Evolutionary conservation across 2,329 filamentous ascomycete species (phyloP).

Genomic region (Ciborinia camelliae): DNA sequence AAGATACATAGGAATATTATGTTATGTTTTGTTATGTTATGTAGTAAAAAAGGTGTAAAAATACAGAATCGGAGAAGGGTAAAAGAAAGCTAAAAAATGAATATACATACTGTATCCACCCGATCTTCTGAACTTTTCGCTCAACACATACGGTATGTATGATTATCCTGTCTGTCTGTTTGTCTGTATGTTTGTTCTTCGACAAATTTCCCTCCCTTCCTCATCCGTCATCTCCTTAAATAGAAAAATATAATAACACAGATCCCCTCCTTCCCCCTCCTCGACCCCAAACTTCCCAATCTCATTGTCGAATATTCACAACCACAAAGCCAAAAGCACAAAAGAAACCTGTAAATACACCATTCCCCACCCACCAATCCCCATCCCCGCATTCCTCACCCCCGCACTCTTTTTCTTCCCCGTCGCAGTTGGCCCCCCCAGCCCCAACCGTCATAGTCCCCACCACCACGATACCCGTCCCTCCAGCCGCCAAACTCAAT

Average conservation of each 20-base stretch:
- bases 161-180: not conserved
- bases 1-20: too few relatives aligned
- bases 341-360: slow-evolving; percentile 13
- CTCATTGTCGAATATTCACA: not conserved
- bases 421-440: slow-evolving; percentile 22
- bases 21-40: too few relatives aligned
- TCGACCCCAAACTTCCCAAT: too few relatives aligned
- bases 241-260: not conserved
- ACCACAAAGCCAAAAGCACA: not conserved
- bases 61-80: not conserved
- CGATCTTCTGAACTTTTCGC: not conserved
- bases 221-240: not conserved
- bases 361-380: slow-evolving; percentile 1
- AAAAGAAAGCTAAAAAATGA: not conserved
- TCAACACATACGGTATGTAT: not conserved
- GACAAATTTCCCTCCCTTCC: too few relatives aligned
- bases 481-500: slow-evolving; percentile 28
- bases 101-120: too few relatives aligned
- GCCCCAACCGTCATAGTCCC: slow-evolving; percentile 31
- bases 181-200: too few relatives aligned
- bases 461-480: slow-evolving; percentile 29
- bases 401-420: slow-evolving; percentile 29
- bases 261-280: not conserved
- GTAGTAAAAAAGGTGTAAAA: not conserved
- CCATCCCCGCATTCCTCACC: not conserved